phyloP scores from a whole-genome alignment of 768 basidiomycete species.

The Crucibulum laeve region DNA sequence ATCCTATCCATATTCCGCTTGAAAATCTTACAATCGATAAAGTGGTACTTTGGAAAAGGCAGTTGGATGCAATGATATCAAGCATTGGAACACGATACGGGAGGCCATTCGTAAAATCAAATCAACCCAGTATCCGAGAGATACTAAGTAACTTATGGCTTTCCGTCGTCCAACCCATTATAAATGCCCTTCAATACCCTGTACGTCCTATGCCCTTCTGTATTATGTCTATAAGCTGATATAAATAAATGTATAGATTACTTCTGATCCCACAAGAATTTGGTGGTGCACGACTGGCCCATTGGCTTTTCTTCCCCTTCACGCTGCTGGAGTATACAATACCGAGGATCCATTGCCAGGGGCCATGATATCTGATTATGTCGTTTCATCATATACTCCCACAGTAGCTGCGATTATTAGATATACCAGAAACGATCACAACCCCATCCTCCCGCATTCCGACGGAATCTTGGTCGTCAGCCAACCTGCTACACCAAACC shows the following conservation, averaged over 20 bases:
- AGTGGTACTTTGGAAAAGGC: not conserved
- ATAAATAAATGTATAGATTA: slow-evolving; percentile 4
- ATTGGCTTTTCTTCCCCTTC: slow-evolving; percentile 10
- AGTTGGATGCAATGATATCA: too few species aligned
- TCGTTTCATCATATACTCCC: slow-evolving; percentile 6
- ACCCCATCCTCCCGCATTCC: not conserved
- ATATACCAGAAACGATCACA: not conserved
- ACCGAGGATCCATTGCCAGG: slow-evolving; percentile 6
- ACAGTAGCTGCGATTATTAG: not conserved
- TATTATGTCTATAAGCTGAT: not conserved
- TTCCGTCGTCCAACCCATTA: slow-evolving; percentile 2
- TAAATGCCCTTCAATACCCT: slow-evolving; percentile 1
- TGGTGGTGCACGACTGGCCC: slow-evolving; percentile 15
- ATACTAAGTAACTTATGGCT: slow-evolving; percentile 2
- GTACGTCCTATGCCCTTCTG: too few species aligned
- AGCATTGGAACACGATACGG: too few species aligned
- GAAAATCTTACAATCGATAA: not conserved
- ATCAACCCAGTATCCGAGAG: not conserved
- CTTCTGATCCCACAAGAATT: slow-evolving; percentile 8
- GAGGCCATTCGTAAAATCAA: not conserved
- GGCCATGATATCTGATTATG: slow-evolving; percentile 12
- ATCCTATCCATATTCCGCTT: not conserved
- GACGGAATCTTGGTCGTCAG: not conserved
- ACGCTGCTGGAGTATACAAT: slow-evolving; percentile 12
- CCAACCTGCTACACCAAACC: not conserved